Base-by-base conservation (phyloP, 257 asterid genomes). In the Solanum sparsipilum region DNA sequence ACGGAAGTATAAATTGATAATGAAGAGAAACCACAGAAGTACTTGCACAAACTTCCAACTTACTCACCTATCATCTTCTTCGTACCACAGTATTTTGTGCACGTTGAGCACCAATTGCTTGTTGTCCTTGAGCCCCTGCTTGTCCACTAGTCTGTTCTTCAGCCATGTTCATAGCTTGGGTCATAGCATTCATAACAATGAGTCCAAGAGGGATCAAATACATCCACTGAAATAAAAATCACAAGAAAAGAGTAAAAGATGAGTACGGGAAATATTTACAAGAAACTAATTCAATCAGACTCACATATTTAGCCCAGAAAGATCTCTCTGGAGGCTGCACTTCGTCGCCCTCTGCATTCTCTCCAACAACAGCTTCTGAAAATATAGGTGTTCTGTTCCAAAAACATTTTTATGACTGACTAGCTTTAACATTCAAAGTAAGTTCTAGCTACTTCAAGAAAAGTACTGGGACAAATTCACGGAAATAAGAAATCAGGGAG, bases 281-380 rank as follows among this genome's bases (percentile, higher is more conserved):
- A 72, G 44, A 78, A 67, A 36, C 29, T 20, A 58, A 84, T 86
- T 83, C 78, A 56, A 79, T 74, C 85, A 79, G 25, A 87, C 99
- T 93, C 91, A 96, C 99, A 87, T 97, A 97, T 97, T 97, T 96
- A 86, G 98, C 98, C 99, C 99, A 97, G 93, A 97, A 97, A 86
- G 99, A 91, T 91, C 93, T 95, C 92, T 97, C 99, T 67, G 96
- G 98, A 44, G 95, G 98, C 89, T 27, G 88, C 86, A 91, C 83
- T 88, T 93, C 98, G 91, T 96, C 99, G 29, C 94, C 95, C 91
- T 95, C 96, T 84, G 89, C 94, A 85, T 89, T 93, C 91, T 97
- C 99, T 3, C 94, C 96, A 63, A 88, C 88, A 84, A 86, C 86
- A 79, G 91, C 98, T 92, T 97, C 99, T 27, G 96, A 87, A 91